Base-by-base conservation (phyloP, 768 basidiomycete genomes). In the Paxillus rubicundulus region DNA sequence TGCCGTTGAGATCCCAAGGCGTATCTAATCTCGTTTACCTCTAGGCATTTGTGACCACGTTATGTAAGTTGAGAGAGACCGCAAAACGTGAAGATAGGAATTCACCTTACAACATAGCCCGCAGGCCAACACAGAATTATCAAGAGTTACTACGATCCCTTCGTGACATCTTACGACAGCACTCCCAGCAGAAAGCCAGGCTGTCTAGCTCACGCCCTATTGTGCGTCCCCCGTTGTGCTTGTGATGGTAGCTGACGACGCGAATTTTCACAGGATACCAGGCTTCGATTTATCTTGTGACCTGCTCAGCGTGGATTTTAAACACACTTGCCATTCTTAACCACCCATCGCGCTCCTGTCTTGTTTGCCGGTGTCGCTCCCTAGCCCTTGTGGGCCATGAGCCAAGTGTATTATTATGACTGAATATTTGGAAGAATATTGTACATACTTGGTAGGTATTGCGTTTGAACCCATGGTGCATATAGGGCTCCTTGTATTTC, bases 191-290 rank as follows among this genome's bases (percentile, higher is more conserved):
- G 75, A 85, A 79, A 55, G 84, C 86, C 4, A 88, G 89, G 64
- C 63, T 90, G 12, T 85, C 85, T 7, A 86, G 84, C 55, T 87
- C 87, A 8, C 87, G 89, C 60, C 79, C 72, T 13, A 84, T 89
- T 47, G 87, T 79, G 32, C 46, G 74, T 56, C 24, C 53, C 14
- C 5, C 9, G 3, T 49, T 27, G 24, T 16, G 5, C 33, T 20
- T 13, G 13, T 6, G n/a, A 9, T 13, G 28, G 39, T 16, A 21
- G 14, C 16, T 62, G 54, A 59, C 49, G 24, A 1, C 38, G 42
- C 5, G 33, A 1, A 30, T 16, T 13, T 36, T 45, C 47, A 17
- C 49, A 69, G 67, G 62, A 71, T 33, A 70, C 65, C 13, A 50
- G 13, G 28, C 47, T 65, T 50, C 71, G 37, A 39, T 71, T 71